A percentile compares a stretch with the other conserved stretches of the same genome.
Evolutionary conservation across 371 early-diverging fungal species (phyloP).

Genomic region (Zychaea mexicana): DNA sequence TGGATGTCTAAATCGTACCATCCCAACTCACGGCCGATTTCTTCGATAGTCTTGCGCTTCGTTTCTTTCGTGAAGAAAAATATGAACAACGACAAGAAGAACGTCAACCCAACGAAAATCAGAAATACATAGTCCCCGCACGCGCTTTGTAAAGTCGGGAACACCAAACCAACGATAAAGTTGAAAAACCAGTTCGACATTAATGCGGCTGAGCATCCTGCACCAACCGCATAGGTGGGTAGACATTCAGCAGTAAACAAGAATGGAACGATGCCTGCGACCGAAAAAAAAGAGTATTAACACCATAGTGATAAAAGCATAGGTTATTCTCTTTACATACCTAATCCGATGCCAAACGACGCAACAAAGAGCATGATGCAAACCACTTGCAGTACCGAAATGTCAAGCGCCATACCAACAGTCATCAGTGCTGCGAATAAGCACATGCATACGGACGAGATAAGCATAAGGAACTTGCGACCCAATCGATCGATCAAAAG

Average conservation of each 20-base stretch:
- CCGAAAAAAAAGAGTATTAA: too few species aligned
- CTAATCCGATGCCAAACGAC: constrained; percentile 84
- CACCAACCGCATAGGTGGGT: constrained; percentile 64
- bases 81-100: constrained; percentile 57
- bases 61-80: constrained; percentile 80
- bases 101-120: constrained; percentile 64
- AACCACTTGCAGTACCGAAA: constrained; percentile 62
- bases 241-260: constrained; percentile 66
- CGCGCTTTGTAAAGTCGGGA: constrained; percentile 60
- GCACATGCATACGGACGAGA: constrained; percentile 53
- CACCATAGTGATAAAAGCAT: too few species aligned
- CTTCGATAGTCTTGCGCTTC: constrained; percentile 69
- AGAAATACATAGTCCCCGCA: constrained; percentile 74
- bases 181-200: constrained; percentile 72
- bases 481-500: constrained; percentile 63
- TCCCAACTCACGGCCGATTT: constrained; percentile 52
- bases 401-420: constrained; percentile 42
- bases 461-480: constrained; percentile 59
- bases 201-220: constrained; percentile 62
- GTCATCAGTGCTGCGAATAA: constrained; percentile 40
- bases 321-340: too few species aligned
- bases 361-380: constrained; percentile 78
- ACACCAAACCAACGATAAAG: constrained; percentile 66
- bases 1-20: constrained; percentile 35
- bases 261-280: constrained; percentile 74